Percentiles rank a stretch among this genome's conserved stretches.
Evolutionary conservation across 2,329 filamentous ascomycete genomes (phyloP).

Genomic region (Chrysosporium keratinophilum): DNA sequence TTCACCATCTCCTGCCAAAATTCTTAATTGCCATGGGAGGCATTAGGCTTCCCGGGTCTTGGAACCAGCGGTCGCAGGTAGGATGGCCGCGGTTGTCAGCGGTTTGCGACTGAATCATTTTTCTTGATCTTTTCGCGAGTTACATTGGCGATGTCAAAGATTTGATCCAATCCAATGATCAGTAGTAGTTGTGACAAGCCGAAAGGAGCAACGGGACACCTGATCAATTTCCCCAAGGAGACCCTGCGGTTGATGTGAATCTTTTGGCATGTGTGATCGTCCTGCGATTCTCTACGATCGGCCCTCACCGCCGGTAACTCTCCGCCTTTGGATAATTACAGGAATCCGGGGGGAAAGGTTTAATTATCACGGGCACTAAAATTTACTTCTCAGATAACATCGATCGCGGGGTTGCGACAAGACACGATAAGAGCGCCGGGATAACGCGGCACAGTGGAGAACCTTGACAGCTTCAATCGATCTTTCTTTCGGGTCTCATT

Average conservation of each 20-base stretch:
- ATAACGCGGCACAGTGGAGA: too few relatives aligned
- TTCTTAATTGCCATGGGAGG: too few relatives aligned
- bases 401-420: too few relatives aligned
- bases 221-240: background rate
- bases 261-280: background rate
- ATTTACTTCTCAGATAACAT: too few relatives aligned
- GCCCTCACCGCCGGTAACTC: background rate
- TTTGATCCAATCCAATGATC: too few relatives aligned
- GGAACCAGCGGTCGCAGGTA: background rate
- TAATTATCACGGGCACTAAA: too few relatives aligned
- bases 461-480: too few relatives aligned
- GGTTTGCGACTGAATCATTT: background rate
- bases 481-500: too few relatives aligned
- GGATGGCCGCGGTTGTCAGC: slow-evolving; percentile 9
- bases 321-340: background rate
- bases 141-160: background rate
- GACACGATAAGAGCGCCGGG: too few relatives aligned
- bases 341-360: too few relatives aligned
- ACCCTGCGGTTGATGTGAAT: background rate
- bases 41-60: background rate
- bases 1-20: too few relatives aligned
- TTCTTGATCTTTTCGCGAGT: background rate
- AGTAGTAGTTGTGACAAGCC: background rate
- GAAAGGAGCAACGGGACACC: background rate
- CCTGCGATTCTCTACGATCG: background rate